Evolutionary conservation across 2,329 filamentous ascomycete species (phyloP), one percentile per base, ranked within the genome.

Genomic region (Lecanicillium sp.): DNA sequence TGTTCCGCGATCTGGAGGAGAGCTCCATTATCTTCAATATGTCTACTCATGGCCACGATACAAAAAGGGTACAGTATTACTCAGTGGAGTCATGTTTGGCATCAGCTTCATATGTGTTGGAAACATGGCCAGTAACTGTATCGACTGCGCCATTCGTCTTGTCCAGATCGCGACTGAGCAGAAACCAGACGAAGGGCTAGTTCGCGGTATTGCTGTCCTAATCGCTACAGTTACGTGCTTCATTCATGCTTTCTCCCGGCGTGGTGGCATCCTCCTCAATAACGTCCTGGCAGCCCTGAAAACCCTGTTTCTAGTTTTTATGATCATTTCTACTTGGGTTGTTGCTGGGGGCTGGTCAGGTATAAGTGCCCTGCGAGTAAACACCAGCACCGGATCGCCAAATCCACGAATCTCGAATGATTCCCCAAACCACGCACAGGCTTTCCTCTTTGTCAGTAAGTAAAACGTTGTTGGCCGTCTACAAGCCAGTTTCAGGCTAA

Each of bases 281-380:
- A 75, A 75, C 43, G 17, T 61, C n/a, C 55, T 75, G 22, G 71
- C 71, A 4, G 51, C 65, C 3, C 46, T 71, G 42, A 76, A 76
- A 45, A 51, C 73, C 3, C 47, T 56, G 33, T 62, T 73, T 2
- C 58, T 76, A 2, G 39, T 73, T 2, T 52, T 65, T 9, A 68
- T 75, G 37, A 50, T 62, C 13, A 40, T 53, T 7, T 49, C 53
- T 6, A 55, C 59, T 13, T 54, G 60, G 14, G 47, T 55, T 9
- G 59, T 62, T 3, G 53, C 48, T 0, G 50, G 52, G 6, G 55
- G 51, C 4, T 35, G 57, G 5, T 41, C 51, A 3, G 51, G 48
- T 6, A 5, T 38, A 5, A 58, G 56, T 12, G 40, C 49, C 5
- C 51, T 58, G 9, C 29, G 16, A 2, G 36, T 51, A 3, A 59